Evolutionary conservation across 2,329 filamentous ascomycete species (phyloP).

Genomic region (Calonectria leucothoes): DNA sequence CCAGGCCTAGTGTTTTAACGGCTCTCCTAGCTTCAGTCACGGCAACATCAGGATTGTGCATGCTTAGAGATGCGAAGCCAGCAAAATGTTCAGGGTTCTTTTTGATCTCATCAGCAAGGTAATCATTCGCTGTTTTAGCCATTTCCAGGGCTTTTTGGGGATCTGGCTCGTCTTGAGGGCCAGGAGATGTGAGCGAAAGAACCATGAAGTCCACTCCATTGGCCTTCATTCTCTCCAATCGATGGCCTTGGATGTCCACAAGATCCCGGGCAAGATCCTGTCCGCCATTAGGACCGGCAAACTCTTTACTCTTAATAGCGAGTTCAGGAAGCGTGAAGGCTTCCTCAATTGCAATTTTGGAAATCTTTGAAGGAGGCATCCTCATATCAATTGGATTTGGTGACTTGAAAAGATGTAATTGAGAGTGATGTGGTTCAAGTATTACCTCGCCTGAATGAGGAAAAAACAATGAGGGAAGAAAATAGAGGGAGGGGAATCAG

Average conservation of each 20-base stretch:
- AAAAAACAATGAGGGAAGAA: too few relatives aligned
- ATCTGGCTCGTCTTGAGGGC: not conserved
- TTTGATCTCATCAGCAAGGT: not conserved
- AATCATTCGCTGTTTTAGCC: not conserved
- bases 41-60: not conserved
- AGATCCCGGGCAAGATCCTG: not conserved
- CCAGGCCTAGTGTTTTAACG: not conserved
- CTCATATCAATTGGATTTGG: not conserved
- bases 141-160: not conserved
- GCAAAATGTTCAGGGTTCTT: not conserved
- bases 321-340: not conserved
- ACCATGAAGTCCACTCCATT: not conserved
- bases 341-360: not conserved
- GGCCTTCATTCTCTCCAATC: not conserved
- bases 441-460: not conserved
- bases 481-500: too few relatives aligned
- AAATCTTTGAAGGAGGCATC: not conserved
- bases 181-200: not conserved
- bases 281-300: not conserved
- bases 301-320: not conserved
- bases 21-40: not conserved
- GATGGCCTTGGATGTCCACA: not conserved
- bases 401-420: not conserved
- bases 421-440: not conserved
- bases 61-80: not conserved